Evolutionary conservation across 2,329 filamentous ascomycete species (phyloP).

Genomic region (Tolypocladium inflatum): DNA sequence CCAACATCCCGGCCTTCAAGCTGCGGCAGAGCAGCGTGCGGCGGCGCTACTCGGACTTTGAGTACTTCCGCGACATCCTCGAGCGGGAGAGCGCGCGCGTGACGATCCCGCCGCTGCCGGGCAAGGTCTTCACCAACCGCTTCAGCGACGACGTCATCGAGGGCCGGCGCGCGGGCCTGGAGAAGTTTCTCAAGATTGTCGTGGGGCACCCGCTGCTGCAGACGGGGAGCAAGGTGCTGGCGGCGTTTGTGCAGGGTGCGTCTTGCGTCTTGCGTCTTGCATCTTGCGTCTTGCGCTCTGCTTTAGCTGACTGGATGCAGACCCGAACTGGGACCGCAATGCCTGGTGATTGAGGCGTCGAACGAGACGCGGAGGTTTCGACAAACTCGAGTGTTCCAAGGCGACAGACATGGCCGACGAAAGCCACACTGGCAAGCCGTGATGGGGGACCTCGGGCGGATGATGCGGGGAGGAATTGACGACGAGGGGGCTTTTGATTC

Average conservation of each 20-base stretch:
- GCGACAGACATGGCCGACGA: background rate
- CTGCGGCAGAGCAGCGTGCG: slow-evolving; percentile 81
- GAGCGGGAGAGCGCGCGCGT: slow-evolving; percentile 92
- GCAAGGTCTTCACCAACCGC: slow-evolving; percentile 95
- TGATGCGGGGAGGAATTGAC: background rate
- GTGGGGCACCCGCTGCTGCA: slow-evolving; percentile 93
- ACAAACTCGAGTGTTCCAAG: background rate
- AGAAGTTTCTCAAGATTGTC: slow-evolving; percentile 95
- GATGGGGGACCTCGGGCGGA: background rate
- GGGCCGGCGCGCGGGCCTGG: slow-evolving; percentile 79
- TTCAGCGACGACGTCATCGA: slow-evolving; percentile 99
- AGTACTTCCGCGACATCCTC: slow-evolving; percentile 96
- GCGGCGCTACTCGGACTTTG: slow-evolving; percentile 93
- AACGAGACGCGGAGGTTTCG: background rate
- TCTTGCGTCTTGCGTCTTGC: background rate
- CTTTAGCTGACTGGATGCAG: slow-evolving; percentile 27
- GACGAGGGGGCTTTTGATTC: too few species aligned
- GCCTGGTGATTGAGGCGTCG: slow-evolving; percentile 53
- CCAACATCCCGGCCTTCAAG: slow-evolving; percentile 99
- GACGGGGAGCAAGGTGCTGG: slow-evolving; percentile 94
- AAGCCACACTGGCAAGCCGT: background rate
- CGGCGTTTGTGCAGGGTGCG: slow-evolving; percentile 89
- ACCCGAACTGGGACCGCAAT: slow-evolving; percentile 86
- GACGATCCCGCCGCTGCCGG: slow-evolving; percentile 88
- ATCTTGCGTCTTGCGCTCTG: background rate